Evolutionary conservation across 768 basidiomycete genomes (phyloP).

Genomic region (Kondoa subrosea): DNA sequence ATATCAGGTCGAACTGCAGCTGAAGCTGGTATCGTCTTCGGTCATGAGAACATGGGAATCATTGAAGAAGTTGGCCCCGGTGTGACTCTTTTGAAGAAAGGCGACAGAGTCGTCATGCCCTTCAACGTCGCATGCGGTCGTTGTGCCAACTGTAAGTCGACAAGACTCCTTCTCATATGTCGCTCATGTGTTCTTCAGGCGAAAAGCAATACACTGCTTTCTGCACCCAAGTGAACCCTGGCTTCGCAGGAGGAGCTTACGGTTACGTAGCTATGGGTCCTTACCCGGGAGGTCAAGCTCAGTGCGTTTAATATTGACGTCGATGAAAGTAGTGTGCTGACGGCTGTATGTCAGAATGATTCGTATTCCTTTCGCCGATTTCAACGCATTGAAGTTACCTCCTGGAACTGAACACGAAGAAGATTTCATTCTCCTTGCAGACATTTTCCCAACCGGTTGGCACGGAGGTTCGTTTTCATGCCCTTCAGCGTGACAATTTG

Average conservation of each 20-base stretch:
- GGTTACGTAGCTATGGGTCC: constrained; percentile 47
- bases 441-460: constrained; percentile 18
- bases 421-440: constrained; percentile 37
- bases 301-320: constrained; percentile 44
- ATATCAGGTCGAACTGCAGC: constrained; percentile 19
- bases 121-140: constrained; percentile 48
- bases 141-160: constrained; percentile 43
- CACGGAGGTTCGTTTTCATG: not conserved
- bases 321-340: too few relatives aligned
- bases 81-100: constrained; percentile 33
- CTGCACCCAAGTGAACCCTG: constrained; percentile 45
- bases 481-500: not conserved
- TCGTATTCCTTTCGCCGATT: constrained; percentile 46
- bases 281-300: constrained; percentile 36
- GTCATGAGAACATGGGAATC: constrained; percentile 31
- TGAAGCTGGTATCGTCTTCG: constrained; percentile 18
- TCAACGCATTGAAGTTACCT: constrained; percentile 42
- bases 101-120: constrained; percentile 46
- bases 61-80: constrained; percentile 33
- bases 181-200: not conserved
- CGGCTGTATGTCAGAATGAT: too few relatives aligned
- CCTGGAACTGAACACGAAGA: constrained; percentile 43
- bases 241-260: constrained; percentile 26
- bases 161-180: not conserved
- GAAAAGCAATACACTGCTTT: constrained; percentile 35